Conservation (phyloP, 352 stramenopile species). For the Phytophthora pisi region DNA sequence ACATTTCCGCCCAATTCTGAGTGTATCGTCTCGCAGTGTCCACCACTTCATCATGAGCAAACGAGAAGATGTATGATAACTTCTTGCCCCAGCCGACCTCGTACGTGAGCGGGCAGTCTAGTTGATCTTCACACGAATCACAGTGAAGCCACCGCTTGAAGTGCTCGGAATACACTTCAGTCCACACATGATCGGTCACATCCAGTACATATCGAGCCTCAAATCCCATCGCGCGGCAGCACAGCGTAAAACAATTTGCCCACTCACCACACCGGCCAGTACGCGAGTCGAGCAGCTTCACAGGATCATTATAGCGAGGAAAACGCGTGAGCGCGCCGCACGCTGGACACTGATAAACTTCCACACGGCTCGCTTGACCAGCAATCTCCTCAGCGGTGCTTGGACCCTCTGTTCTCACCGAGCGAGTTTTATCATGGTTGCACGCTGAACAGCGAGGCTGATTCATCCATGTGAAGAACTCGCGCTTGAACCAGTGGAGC, state of each 20-base stretch:
- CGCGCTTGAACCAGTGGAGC: constrained; percentile 89
- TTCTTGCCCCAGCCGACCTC: constrained; percentile 96
- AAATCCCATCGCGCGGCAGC: constrained; percentile 89
- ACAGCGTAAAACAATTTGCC: constrained; percentile 94
- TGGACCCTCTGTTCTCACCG: constrained; percentile 47
- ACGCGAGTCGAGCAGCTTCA: constrained; percentile 85
- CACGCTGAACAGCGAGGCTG: constrained; percentile 70
- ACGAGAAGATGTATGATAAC: constrained; percentile 92
- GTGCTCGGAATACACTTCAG: constrained; percentile 88
- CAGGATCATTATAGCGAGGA: constrained; percentile 90
- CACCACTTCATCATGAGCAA: constrained; percentile 87
- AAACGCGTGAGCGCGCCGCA: constrained; percentile 78
- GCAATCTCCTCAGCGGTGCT: constrained; percentile 61
- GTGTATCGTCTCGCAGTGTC: constrained; percentile 90
- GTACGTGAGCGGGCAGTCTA: constrained; percentile 94
- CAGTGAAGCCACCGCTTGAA: constrained; percentile 92
- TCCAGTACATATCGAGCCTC: constrained; percentile 93
- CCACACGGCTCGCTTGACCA: constrained; percentile 75
- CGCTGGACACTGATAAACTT: constrained; percentile 84
- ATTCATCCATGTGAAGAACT: constrained; percentile 93
- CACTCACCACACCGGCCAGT: constrained; percentile 92
- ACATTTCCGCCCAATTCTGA: constrained; percentile 69
- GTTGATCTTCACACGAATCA: constrained; percentile 93
- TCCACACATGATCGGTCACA: constrained; percentile 96
- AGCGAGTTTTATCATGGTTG: constrained; percentile 51